A percentile compares a stretch with the other conserved stretches of the same genome.
Conservation (phyloP, 2,329 filamentous ascomycete genomes). For the Ascochyta lentis region DNA sequence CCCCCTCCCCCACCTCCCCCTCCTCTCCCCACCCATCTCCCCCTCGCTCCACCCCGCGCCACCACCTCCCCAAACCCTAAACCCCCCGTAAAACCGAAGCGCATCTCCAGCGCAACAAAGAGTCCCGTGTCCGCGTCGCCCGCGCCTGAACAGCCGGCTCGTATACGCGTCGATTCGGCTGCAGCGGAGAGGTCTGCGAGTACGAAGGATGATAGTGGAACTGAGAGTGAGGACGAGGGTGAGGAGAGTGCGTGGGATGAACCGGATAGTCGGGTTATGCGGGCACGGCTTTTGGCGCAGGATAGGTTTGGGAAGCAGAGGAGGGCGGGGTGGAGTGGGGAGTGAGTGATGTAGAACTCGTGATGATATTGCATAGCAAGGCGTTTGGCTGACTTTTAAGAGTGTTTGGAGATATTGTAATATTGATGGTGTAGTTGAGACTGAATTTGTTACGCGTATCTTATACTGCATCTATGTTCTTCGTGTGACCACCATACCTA, state of each 20-base stretch:
- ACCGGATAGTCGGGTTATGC: not conserved
- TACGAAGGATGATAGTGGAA: no score
- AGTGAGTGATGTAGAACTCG: not conserved
- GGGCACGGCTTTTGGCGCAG: not conserved
- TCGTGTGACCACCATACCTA: no score
- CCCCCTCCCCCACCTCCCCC: not conserved
- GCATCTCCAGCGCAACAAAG: not conserved
- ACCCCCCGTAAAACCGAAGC: conserved; percentile 1
- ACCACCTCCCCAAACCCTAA: not conserved
- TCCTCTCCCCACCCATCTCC: no score
- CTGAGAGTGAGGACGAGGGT: not conserved
- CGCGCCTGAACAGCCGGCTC: not conserved
- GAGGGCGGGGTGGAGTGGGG: conserved; percentile 1
- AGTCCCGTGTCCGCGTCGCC: not conserved
- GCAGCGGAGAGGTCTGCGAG: not conserved
- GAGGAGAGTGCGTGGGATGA: not conserved
- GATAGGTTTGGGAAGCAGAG: conserved; percentile 10
- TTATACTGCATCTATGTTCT: no score
- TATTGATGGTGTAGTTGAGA: no score
- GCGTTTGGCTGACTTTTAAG: not conserved
- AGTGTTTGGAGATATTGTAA: no score
- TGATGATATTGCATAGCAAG: not conserved
- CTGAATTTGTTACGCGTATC: no score
- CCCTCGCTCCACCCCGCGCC: no score
- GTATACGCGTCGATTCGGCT: not conserved